Percentiles rank a stretch among this genome's conserved stretches.
Conservation (phyloP, 2,329 filamentous ascomycete genomes). For the Pyrenophora seminiperda region DNA sequence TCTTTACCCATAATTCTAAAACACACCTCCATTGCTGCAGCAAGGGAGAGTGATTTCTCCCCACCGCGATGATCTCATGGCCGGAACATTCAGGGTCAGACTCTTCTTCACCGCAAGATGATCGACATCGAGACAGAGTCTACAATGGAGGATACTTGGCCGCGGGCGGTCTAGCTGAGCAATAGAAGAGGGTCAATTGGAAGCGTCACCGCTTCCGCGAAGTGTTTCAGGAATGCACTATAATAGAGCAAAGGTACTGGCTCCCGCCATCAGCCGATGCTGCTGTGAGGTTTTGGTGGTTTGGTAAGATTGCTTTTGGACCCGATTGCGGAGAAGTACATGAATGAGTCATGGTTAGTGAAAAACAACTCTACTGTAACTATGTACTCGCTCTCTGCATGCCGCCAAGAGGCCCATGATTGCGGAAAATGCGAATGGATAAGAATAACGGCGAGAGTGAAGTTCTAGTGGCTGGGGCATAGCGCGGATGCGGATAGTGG, state of each 20-base stretch:
- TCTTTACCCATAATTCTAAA: conserved; percentile 22
- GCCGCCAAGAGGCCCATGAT: conserved; percentile 26
- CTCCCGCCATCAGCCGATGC: conserved; percentile 25
- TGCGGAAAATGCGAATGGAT: conserved; percentile 19
- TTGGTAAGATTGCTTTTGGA: conserved; percentile 6
- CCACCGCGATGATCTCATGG: conserved; percentile 18
- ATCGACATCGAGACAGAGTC: conserved; percentile 20
- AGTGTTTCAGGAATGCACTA: conserved; percentile 26
- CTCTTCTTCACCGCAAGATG: conserved; percentile 30
- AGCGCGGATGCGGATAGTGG: conserved; percentile 30
- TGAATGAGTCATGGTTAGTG: conserved; percentile 24
- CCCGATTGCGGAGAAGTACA: conserved; percentile 6
- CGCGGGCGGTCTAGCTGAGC: conserved; percentile 22
- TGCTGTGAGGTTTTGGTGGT: conserved; percentile 19
- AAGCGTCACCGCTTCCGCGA: conserved; percentile 30
- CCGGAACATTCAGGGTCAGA: conserved; percentile 20
- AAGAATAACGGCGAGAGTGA: conserved; percentile 20
- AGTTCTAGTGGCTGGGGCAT: conserved; percentile 27
- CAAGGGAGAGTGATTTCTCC: conserved; percentile 15
- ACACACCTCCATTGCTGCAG: conserved; percentile 24
- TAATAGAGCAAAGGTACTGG: conserved; percentile 11
- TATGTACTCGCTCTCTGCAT: conserved; percentile 23
- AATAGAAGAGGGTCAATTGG: conserved; percentile 27
- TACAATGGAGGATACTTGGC: conserved; percentile 26
- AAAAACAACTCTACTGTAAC: conserved; percentile 10